Percentiles rank a stretch among this genome's conserved stretches.
Evolutionary conservation across 805 yeast species (phyloP).

Genomic region (Metschnikowia cubensis): DNA sequence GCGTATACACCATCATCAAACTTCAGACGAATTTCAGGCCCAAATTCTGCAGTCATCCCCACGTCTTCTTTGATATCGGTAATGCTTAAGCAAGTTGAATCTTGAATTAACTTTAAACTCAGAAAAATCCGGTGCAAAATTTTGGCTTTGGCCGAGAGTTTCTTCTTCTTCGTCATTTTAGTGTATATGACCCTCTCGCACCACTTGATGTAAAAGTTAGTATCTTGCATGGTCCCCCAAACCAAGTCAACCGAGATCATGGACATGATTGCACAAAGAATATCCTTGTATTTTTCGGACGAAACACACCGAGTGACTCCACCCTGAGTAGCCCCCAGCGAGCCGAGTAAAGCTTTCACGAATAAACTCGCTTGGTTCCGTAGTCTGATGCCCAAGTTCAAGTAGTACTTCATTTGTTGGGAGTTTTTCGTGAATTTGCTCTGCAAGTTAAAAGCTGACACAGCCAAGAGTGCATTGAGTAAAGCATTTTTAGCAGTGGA

Average conservation of each 20-base stretch:
- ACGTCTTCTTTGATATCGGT: slow-evolving; percentile 35
- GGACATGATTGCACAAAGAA: slow-evolving; percentile 74
- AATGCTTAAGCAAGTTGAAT: slow-evolving; percentile 54
- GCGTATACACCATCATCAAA: slow-evolving; percentile 14
- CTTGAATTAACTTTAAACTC: slow-evolving; percentile 70
- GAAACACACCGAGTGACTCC: slow-evolving; percentile 47
- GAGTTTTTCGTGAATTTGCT: slow-evolving; percentile 67
- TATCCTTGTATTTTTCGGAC: slow-evolving; percentile 72
- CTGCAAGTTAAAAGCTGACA: slow-evolving; percentile 75
- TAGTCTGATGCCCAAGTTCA: slow-evolving; percentile 68
- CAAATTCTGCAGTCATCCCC: slow-evolving; percentile 22
- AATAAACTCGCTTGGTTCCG: slow-evolving; percentile 72
- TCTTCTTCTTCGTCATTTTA: slow-evolving; percentile 61
- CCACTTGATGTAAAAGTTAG: slow-evolving; percentile 67
- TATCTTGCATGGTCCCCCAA: slow-evolving; percentile 88
- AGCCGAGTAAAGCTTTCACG: slow-evolving; percentile 50
- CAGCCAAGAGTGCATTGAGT: slow-evolving; percentile 74
- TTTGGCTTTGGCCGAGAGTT: slow-evolving; percentile 69
- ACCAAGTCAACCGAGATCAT: slow-evolving; percentile 87
- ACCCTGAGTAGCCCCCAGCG: slow-evolving; percentile 32
- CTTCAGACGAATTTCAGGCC: slow-evolving; percentile 28
- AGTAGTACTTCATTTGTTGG: slow-evolving; percentile 61
- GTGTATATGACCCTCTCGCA: slow-evolving; percentile 72
- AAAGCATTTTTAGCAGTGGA: slow-evolving; percentile 74
- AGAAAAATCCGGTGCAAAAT: slow-evolving; percentile 75